phyloP scores from a whole-genome alignment of 2,329 filamentous ascomycete genomes.

The Colletotrichum sp. region DNA sequence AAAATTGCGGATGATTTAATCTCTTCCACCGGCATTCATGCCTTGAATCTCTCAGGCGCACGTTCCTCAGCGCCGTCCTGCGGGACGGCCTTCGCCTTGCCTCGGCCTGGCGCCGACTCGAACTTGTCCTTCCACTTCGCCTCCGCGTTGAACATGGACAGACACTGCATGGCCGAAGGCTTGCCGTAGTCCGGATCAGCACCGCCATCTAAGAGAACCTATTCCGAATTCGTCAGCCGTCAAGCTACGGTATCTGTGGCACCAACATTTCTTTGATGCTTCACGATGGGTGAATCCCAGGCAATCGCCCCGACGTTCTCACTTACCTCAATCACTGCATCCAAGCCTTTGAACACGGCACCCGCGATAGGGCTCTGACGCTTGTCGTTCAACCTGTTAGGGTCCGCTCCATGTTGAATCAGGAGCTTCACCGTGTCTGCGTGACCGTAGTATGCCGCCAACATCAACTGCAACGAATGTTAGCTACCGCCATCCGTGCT shows the following conservation, averaged over 20 bases:
- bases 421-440: conserved; percentile 64
- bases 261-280: background rate
- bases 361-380: conserved; percentile 74
- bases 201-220: conserved; percentile 55
- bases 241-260: background rate
- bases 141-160: conserved; percentile 58
- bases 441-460: conserved; percentile 74
- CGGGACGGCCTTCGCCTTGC: conserved; percentile 37
- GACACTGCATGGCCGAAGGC: conserved; percentile 53
- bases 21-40: background rate
- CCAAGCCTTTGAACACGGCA: conserved; percentile 75
- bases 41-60: conserved; percentile 11
- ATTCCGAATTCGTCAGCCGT: background rate
- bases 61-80: conserved; percentile 6
- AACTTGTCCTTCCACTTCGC: conserved; percentile 55
- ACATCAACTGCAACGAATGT: conserved; percentile 61
- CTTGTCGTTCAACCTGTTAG: conserved; percentile 70
- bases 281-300: background rate
- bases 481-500: background rate
- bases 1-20: background rate
- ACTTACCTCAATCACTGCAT: conserved; percentile 63
- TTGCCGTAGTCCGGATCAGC: conserved; percentile 59
- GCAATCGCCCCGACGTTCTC: conserved; percentile 44
- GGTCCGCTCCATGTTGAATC: conserved; percentile 66
- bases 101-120: conserved; percentile 51